Percentiles rank a stretch among this genome's conserved stretches.
phyloP scores from a whole-genome alignment of 306 rosid species.

The Crataegus laevigata region DNA sequence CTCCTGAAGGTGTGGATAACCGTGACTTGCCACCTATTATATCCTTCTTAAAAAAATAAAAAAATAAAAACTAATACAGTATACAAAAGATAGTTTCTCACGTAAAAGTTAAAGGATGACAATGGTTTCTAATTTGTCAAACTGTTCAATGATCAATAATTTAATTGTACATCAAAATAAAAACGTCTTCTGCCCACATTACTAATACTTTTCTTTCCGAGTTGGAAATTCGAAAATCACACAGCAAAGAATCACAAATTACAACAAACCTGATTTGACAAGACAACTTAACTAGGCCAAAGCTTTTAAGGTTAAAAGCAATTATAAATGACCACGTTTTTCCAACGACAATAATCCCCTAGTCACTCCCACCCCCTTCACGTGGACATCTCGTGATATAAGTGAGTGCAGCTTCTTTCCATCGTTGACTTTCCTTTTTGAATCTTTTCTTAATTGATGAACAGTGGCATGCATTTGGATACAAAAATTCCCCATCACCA shows the following conservation, averaged over 20 bases:
- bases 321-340: background rate
- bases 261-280: background rate
- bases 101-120: too few relatives aligned
- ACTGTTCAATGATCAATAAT: background rate
- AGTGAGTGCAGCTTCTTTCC: slow-evolving; percentile 14
- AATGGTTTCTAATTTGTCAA: too few relatives aligned
- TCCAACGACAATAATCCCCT: slow-evolving; percentile 11
- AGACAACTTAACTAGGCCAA: background rate
- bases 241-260: background rate
- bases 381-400: slow-evolving; percentile 79
- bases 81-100: too few relatives aligned
- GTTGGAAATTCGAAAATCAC: background rate
- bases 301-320: background rate
- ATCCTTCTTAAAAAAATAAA: too few relatives aligned
- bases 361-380: slow-evolving; percentile 48
- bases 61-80: too few relatives aligned
- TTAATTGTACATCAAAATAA: background rate
- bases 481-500: slow-evolving; percentile 20
- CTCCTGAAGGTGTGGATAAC: too few relatives aligned
- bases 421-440: slow-evolving; percentile 13
- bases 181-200: background rate
- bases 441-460: background rate
- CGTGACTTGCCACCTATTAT: too few relatives aligned
- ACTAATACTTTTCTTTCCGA: background rate
- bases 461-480: background rate